phyloP scores from a whole-genome alignment of 768 basidiomycete species.

The Rhodosporidiobolus sp. region DNA sequence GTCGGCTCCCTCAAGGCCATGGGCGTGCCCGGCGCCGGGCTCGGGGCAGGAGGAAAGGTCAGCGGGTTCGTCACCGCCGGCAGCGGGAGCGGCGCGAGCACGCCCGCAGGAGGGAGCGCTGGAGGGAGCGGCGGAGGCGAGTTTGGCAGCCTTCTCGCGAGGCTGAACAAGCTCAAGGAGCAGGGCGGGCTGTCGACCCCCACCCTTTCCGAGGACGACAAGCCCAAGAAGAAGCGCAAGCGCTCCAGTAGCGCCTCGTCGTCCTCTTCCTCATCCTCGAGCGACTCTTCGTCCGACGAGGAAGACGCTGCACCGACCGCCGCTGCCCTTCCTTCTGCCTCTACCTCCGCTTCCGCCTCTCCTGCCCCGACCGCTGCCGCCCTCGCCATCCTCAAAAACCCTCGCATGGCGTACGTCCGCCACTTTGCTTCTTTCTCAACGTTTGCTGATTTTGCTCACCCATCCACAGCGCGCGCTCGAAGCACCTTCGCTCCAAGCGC shows the following conservation, averaged over 20 bases:
- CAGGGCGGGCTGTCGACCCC: slow-evolving; percentile 24
- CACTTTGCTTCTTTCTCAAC: neutral
- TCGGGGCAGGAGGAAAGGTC: slow-evolving; percentile 4
- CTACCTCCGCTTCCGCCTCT: slow-evolving; percentile 10
- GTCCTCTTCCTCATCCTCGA: slow-evolving; percentile 7
- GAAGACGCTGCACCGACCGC: neutral
- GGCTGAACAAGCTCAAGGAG: slow-evolving; percentile 39
- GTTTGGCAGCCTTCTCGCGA: slow-evolving; percentile 39
- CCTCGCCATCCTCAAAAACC: slow-evolving; percentile 32
- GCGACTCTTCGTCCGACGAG: slow-evolving; percentile 12
- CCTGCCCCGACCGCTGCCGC: neutral
- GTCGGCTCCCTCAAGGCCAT: slow-evolving; percentile 31
- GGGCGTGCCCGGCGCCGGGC: slow-evolving; percentile 23
- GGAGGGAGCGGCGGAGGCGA: slow-evolving; percentile 39
- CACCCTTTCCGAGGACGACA: slow-evolving; percentile 6
- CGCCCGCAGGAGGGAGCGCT: slow-evolving; percentile 12
- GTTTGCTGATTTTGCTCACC: neutral
- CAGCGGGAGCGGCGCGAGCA: slow-evolving; percentile 16
- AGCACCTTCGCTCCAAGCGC: slow-evolving; percentile 42
- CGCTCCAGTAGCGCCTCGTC: slow-evolving; percentile 7
- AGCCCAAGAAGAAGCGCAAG: slow-evolving; percentile 33
- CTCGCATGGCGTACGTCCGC: slow-evolving; percentile 41
- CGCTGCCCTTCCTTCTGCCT: neutral
- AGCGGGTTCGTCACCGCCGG: slow-evolving; percentile 38
- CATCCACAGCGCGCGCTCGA: slow-evolving; percentile 34